These are phyloP conservation scores for Rhizomucor miehei DNA, from an alignment of 371 early-diverging fungal species.

Conservation along the genomic window DNA sequence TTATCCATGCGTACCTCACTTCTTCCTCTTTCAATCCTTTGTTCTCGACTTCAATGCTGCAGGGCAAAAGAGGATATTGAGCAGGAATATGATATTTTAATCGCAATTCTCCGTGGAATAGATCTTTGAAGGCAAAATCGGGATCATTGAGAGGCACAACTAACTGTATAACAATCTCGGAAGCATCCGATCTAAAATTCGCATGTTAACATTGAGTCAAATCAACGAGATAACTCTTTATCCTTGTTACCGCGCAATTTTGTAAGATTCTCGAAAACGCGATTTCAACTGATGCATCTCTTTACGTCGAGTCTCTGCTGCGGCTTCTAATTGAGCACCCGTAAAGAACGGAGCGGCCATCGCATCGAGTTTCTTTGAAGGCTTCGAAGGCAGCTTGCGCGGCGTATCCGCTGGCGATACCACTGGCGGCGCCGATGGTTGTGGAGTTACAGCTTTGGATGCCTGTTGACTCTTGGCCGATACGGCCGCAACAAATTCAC, in stretches of 20 bases:
- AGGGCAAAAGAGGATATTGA: conserved; percentile 48
- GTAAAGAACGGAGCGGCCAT: conserved; percentile 8
- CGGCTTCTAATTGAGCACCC: conserved; percentile 4
- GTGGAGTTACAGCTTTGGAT: background rate
- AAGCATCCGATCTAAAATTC: conserved; percentile 3
- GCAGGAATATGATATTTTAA: conserved; percentile 44
- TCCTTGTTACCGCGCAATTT: conserved; percentile 19
- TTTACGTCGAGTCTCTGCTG: conserved; percentile 5
- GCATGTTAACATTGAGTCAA: background rate
- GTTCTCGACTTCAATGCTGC: conserved; percentile 46
- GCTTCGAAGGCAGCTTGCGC: background rate
- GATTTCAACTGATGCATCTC: conserved; percentile 34
- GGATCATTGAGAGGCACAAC: conserved; percentile 30
- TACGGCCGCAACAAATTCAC: conserved; percentile 6
- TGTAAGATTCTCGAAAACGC: conserved; percentile 43
- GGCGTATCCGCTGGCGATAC: conserved; percentile 1
- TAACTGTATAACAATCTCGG: conserved; percentile 10
- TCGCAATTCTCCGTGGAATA: conserved; percentile 21
- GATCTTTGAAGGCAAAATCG: conserved; percentile 25
- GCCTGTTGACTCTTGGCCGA: conserved; percentile 2
- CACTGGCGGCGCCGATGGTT: no score
- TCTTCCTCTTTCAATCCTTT: conserved; percentile 39
- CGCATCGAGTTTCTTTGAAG: conserved; percentile 8
- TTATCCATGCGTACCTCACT: conserved; percentile 24
- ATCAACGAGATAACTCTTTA: background rate